Conservation (phyloP, 2,329 filamentous ascomycete species). For the Cladosporium sp. region DNA sequence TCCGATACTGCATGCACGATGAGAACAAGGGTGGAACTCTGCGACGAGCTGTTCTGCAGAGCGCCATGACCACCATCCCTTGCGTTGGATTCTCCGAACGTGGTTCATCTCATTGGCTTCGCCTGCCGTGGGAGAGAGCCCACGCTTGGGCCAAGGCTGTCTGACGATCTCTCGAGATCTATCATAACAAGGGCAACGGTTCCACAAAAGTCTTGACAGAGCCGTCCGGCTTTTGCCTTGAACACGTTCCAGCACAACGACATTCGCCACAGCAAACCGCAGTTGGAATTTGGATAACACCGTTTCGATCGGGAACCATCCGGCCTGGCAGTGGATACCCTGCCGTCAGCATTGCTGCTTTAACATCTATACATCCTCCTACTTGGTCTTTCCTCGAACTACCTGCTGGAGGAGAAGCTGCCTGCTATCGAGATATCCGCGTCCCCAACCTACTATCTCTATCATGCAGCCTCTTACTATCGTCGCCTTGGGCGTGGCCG, state of each 20-base stretch:
- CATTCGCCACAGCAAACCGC: slow-evolving; percentile 7
- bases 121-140: background rate
- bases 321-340: slow-evolving; percentile 13
- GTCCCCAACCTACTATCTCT: background rate
- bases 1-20: slow-evolving; percentile 15
- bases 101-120: background rate
- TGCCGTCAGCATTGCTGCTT: slow-evolving; percentile 5
- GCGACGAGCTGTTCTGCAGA: slow-evolving; percentile 16
- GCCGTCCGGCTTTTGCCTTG: slow-evolving; percentile 17
- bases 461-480: slow-evolving; percentile 45
- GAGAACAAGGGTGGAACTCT: background rate
- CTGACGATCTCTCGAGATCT: slow-evolving; percentile 12
- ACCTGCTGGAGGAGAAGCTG: slow-evolving; percentile 6
- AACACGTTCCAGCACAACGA: slow-evolving; percentile 4
- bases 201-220: slow-evolving; percentile 18
- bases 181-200: slow-evolving; percentile 18
- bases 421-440: slow-evolving; percentile 1
- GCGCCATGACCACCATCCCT: background rate
- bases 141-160: slow-evolving; percentile 14
- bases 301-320: slow-evolving; percentile 13
- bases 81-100: slow-evolving; percentile 2
- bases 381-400: slow-evolving; percentile 1
- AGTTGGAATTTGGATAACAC: slow-evolving; percentile 7
- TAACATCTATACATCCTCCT: slow-evolving; percentile 10
- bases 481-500: slow-evolving; percentile 31